Evolutionary conservation across 2,329 filamentous ascomycete genomes (phyloP), one percentile per base, ranked within the genome.

Genomic region (Neonectria punicea): DNA sequence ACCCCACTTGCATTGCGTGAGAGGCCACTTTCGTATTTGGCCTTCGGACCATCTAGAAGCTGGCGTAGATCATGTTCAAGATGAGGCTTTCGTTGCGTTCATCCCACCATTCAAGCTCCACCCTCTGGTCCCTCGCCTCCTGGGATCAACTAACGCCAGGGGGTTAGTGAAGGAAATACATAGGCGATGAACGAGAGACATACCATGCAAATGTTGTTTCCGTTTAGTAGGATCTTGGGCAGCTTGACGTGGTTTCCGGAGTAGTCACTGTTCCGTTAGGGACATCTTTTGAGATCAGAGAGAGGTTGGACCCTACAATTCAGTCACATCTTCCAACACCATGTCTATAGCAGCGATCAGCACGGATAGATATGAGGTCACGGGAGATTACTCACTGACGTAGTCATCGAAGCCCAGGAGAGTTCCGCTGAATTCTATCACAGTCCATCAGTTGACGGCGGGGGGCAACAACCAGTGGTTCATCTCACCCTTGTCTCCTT

Each of bases 171-270:
- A 4, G 13, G 41, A 34, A 11, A 13, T 36, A 44, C 16, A 11
- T 5, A 10, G 8, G 13, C 2, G 9, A 3, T 32, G 1, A 13
- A 1, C 18, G n/a, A 43, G 5, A 43, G 16, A 72, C 85, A 61
- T 87, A 97, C 96, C 96, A 99, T 99, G 92, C 95, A 98, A 70
- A 99, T 93, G 76, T 98, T 98, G 83, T 99, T 99, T 62, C 96
- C 96, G 76, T 99, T 99, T 43, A 99, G 84, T 46, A 99, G 83
- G 67, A 99, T 97, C 85, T 98, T 98, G 56, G 94, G 88, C 44
- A 99, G 88, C 80, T 97, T 97, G 50, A 90, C 92, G 80, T 95
- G 91, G 74, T 92, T 89, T 67, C 95, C 95, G 5, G 90, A 90
- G 82, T 97, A 97, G 82, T 99, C 96, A 78, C 95, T 98, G 44